phyloP scores from a whole-genome alignment of 495 filamentous ascomycete species.

The Penicillium coprophilum region DNA sequence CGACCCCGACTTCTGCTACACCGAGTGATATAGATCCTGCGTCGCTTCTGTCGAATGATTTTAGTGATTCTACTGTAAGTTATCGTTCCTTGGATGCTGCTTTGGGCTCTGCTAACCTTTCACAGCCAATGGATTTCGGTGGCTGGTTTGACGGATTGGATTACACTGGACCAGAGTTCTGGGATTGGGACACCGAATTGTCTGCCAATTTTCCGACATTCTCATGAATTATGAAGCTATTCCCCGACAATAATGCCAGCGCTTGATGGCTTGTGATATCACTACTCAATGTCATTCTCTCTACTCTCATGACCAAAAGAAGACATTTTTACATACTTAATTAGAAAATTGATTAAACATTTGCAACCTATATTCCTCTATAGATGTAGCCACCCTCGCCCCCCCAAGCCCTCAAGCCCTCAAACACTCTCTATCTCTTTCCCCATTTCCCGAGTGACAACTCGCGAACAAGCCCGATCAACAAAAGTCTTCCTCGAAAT shows the following conservation, averaged over 20 bases:
- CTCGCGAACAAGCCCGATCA: constrained; percentile 2
- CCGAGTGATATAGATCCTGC: constrained; percentile 33
- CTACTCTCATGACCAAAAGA: not conserved
- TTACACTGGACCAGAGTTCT: constrained; percentile 29
- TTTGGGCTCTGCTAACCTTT: constrained; percentile 18
- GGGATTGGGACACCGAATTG: constrained; percentile 40
- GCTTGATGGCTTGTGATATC: not conserved
- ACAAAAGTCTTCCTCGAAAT: constrained; percentile 1
- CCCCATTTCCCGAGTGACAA: not conserved
- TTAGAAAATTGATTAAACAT: not conserved
- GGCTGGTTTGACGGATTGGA: constrained; percentile 37
- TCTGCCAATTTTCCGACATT: constrained; percentile 20
- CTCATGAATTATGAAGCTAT: not conserved
- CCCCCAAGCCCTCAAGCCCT: not conserved
- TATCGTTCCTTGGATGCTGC: not conserved
- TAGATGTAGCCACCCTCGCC: not conserved
- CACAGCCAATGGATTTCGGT: constrained; percentile 37
- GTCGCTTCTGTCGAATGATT: constrained; percentile 25
- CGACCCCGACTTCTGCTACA: constrained; percentile 20
- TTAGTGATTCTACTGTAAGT: constrained; percentile 36
- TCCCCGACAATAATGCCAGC: not conserved
- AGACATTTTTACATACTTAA: not conserved
- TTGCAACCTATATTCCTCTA: not conserved
- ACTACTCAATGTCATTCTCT: not conserved
- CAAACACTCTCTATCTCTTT: not conserved